Evolutionary conservation across 2,329 filamentous ascomycete species (phyloP).

Genomic region (Fusarium sp.): DNA sequence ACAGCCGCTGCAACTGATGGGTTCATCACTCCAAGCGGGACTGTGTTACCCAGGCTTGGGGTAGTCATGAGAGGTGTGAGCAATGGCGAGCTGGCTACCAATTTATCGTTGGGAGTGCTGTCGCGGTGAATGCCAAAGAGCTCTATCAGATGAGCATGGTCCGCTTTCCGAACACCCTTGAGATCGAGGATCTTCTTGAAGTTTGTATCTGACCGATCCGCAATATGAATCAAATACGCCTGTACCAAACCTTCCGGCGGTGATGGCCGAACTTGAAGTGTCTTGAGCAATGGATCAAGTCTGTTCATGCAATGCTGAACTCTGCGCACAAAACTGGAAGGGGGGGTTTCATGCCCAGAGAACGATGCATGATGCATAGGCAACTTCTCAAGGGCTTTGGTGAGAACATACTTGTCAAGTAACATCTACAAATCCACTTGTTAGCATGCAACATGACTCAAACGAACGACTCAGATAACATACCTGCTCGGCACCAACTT

Average conservation of each 20-base stretch:
- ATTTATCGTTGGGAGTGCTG: slow-evolving; percentile 73
- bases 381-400: slow-evolving; percentile 79
- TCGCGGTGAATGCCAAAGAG: slow-evolving; percentile 85
- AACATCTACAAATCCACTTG: slow-evolving; percentile 74
- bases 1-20: slow-evolving; percentile 54
- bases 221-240: slow-evolving; percentile 97
- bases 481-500: slow-evolving; percentile 92
- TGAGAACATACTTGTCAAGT: slow-evolving; percentile 91
- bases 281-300: slow-evolving; percentile 93
- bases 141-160: slow-evolving; percentile 85
- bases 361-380: slow-evolving; percentile 69
- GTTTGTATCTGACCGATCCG: slow-evolving; percentile 90
- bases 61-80: slow-evolving; percentile 72
- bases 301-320: slow-evolving; percentile 86
- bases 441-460: slow-evolving; percentile 5
- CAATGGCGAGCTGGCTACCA: slow-evolving; percentile 76
- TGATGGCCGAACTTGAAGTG: slow-evolving; percentile 89
- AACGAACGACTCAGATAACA: slow-evolving; percentile 19
- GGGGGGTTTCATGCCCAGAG: slow-evolving; percentile 52
- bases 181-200: slow-evolving; percentile 96
- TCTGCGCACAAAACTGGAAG: slow-evolving; percentile 80
- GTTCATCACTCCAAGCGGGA: slow-evolving; percentile 53
- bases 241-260: slow-evolving; percentile 95
- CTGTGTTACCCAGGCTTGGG: slow-evolving; percentile 51
- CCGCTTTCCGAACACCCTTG: slow-evolving; percentile 88